Conservation (phyloP, 225 moss, liverwort and hornwort species). For the Polytrichum commune region DNA sequence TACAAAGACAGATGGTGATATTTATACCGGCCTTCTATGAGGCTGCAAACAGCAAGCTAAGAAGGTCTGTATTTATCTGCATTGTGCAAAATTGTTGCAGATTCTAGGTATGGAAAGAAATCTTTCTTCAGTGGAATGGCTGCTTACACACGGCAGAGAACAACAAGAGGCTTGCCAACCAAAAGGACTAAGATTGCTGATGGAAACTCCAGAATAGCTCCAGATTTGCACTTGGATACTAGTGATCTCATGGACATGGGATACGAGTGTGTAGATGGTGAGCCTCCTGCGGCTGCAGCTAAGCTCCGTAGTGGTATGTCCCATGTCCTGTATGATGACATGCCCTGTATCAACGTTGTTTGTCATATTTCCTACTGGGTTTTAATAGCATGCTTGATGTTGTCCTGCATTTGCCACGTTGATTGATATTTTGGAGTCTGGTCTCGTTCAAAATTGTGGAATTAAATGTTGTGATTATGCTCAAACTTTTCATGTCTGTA, state of each 20-base stretch:
- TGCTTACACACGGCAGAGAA: constrained; percentile 90
- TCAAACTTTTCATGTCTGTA: too few species aligned
- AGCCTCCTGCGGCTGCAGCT: constrained; percentile 99
- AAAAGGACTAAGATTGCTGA: constrained; percentile 79
- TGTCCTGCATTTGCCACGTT: constrained; percentile 13
- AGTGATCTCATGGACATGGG: constrained; percentile 79
- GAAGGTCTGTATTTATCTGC: constrained; percentile 50
- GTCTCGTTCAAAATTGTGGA: too few species aligned
- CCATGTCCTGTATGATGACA: not conserved
- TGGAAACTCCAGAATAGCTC: constrained; percentile 46
- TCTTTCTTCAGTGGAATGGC: constrained; percentile 64
- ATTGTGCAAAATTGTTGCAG: constrained; percentile 43
- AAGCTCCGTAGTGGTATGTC: constrained; percentile 97
- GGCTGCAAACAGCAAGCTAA: constrained; percentile 59
- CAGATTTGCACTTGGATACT: constrained; percentile 79
- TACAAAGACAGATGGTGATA: not conserved
- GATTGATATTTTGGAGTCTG: not conserved
- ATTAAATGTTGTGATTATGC: too few species aligned
- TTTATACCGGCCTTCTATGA: constrained; percentile 60
- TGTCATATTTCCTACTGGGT: not conserved
- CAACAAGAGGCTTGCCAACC: constrained; percentile 70
- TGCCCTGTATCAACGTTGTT: constrained; percentile 18
- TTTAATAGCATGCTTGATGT: not conserved
- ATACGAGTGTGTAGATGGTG: constrained; percentile 86
- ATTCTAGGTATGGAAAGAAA: constrained; percentile 69